Percentiles rank a stretch among this genome's conserved stretches.
Evolutionary conservation across 2,329 filamentous ascomycete species (phyloP).

Genomic region (Parascedosporium putredinis): DNA sequence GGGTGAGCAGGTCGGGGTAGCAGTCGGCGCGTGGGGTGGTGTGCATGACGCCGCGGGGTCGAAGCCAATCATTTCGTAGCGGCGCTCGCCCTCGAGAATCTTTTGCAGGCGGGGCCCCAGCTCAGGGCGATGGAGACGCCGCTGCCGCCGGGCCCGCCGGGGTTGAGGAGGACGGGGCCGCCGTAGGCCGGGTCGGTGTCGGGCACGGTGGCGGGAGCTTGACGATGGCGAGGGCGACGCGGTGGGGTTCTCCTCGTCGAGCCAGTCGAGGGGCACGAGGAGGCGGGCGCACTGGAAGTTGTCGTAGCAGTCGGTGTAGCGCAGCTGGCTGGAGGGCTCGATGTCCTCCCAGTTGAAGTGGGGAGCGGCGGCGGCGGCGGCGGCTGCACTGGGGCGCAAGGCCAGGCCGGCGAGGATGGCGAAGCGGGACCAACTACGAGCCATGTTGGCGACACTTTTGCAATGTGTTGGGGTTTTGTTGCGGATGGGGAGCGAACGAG

Average conservation of each 20-base stretch:
- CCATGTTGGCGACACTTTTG: neutral
- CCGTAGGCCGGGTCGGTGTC: constrained; percentile 27
- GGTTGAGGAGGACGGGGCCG: constrained; percentile 33
- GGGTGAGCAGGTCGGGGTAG: constrained; percentile 22
- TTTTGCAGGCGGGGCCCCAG: constrained; percentile 20
- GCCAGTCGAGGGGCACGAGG: constrained; percentile 32
- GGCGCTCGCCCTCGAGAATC: constrained; percentile 18
- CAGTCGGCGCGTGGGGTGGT: constrained; percentile 28
- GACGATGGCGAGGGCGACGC: constrained; percentile 28
- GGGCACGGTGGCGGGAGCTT: constrained; percentile 27
- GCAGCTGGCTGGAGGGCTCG: neutral
- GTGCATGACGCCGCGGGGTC: constrained; percentile 32
- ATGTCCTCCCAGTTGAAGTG: constrained; percentile 5
- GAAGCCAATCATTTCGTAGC: constrained; percentile 32
- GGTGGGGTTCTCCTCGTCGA: constrained; percentile 18
- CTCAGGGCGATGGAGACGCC: constrained; percentile 22
- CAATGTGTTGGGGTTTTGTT: neutral
- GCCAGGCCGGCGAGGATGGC: neutral
- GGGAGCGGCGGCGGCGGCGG: neutral
- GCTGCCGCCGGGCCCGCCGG: constrained; percentile 33
- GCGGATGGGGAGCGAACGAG: neutral
- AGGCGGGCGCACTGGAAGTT: constrained; percentile 30
- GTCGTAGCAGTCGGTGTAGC: constrained; percentile 30
- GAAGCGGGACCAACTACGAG: constrained; percentile 1
- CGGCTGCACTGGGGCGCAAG: neutral